Conservation (phyloP, 495 filamentous ascomycete genomes). For the Penicillium egyptiacum region DNA sequence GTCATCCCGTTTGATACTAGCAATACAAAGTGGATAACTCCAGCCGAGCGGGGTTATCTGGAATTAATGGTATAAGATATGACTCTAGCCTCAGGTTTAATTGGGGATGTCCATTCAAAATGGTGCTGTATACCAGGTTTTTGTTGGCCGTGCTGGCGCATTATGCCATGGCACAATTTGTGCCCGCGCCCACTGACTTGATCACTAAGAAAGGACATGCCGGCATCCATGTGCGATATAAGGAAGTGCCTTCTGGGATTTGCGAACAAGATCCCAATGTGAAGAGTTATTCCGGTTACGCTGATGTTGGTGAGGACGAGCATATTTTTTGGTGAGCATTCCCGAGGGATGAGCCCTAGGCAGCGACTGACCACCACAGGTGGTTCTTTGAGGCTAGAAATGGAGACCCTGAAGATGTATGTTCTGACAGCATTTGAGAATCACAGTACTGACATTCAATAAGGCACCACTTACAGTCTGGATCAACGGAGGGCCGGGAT, state of each 20-base stretch:
- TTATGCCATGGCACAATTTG: slow-evolving; percentile 49
- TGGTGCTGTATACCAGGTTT: not conserved
- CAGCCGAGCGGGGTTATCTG: slow-evolving; percentile 11
- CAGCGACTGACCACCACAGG: slow-evolving; percentile 12
- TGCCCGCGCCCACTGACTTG: slow-evolving; percentile 56
- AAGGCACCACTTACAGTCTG: slow-evolving; percentile 61
- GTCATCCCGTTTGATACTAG: slow-evolving; percentile 15
- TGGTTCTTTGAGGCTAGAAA: slow-evolving; percentile 65
- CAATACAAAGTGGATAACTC: slow-evolving; percentile 5
- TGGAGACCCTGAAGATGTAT: slow-evolving; percentile 43
- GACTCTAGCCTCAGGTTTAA: not conserved
- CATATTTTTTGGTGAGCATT: slow-evolving; percentile 57
- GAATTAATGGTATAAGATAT: not conserved
- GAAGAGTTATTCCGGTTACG: slow-evolving; percentile 66
- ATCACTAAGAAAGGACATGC: slow-evolving; percentile 52
- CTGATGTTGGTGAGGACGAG: slow-evolving; percentile 59
- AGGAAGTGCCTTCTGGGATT: slow-evolving; percentile 60
- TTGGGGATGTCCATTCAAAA: not conserved
- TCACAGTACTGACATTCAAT: not conserved
- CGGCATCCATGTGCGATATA: slow-evolving; percentile 57
- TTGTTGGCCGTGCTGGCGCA: slow-evolving; percentile 5
- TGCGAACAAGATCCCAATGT: slow-evolving; percentile 65
- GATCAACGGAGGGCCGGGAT: slow-evolving; percentile 62
- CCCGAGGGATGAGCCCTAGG: not conserved
- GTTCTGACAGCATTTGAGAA: not conserved